A percentile compares a stretch with the other conserved stretches of the same genome.
phyloP scores from a whole-genome alignment of 108 stramenopile genomes.

The Nitzschia palea region DNA sequence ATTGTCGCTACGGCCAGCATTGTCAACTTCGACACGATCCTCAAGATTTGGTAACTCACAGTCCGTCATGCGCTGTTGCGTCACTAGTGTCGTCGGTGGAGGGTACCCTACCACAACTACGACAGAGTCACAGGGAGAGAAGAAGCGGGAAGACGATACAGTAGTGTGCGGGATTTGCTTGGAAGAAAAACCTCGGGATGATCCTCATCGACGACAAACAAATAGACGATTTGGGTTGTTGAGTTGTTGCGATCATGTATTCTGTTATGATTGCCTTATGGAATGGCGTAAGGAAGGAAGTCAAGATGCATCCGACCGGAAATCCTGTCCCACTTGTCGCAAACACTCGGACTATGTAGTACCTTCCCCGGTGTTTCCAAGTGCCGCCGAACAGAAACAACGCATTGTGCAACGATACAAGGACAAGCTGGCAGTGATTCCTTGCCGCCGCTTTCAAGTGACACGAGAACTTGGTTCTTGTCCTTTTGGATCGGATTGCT shows the following conservation, averaged over 20 bases:
- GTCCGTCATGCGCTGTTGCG: background rate
- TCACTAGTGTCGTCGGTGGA: background rate
- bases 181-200: conserved; percentile 22
- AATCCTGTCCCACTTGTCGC: conserved; percentile 59
- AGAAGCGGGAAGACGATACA: background rate
- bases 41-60: background rate
- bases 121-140: no score
- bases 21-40: background rate
- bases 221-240: conserved; percentile 41
- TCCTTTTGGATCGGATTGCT: conserved; percentile 60
- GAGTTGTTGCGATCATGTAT: conserved; percentile 49
- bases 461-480: conserved; percentile 47
- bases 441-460: conserved; percentile 27
- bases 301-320: background rate
- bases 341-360: conserved; percentile 45
- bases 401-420: conserved; percentile 37
- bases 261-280: conserved; percentile 53
- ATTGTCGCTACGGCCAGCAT: conserved; percentile 13
- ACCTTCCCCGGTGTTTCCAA: conserved; percentile 28
- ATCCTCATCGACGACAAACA: background rate
- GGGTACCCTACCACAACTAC: conserved; percentile 11
- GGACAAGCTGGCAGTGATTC: conserved; percentile 29
- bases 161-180: conserved; percentile 53
- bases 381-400: conserved; percentile 32
- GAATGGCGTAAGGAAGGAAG: conserved; percentile 43